Evolutionary conservation across 179 eudicot species (phyloP), one percentile per base, ranked within the genome.

Genomic region (Spergularia azorica): DNA sequence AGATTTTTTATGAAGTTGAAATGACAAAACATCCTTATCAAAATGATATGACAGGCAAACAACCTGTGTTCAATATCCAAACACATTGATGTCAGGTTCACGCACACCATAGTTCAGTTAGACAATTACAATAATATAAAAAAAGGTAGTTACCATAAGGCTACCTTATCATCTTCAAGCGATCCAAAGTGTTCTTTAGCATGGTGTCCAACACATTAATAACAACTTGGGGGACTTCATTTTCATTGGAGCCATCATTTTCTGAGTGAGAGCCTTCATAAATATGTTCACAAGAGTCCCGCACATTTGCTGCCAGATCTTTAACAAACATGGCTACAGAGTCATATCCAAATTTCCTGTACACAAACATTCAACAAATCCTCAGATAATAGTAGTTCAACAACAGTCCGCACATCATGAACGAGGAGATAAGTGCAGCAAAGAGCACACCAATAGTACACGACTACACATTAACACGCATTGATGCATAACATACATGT

Each of bases 171-270:
- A 21, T 68, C 76, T 86, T 89, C 74, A 90, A 74, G 46, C 91
- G 91, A 79, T 92, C 91, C 86, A 92, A 83, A 67, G 83, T 90
- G 63, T 59, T 72, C 83, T 84, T 92, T 48, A 90, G 79, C 84
- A 87, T 77, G 70, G 84, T 63, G 80, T 92, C 95, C 86, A 92
- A 79, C n/a, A 81, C 87, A 79, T 83, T 86, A 63, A 84, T 90
- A 77, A 77, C 91, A 17, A 77, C 83, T 21, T 61, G 85, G 6
- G 88, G 76, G n/a, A 83, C 87, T 77, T 83, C 79, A 71, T 83
- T 79, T 54, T 81, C 83, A 43, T 82, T 76, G 60, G 51, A 82
- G 58, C 66, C 67, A 63, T 79, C 72, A 32, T 74, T 72, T 77
- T 72, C 56, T 0, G 83, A 71, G 13, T 65, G 68, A 54, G 82